A percentile compares a stretch with the other conserved stretches of the same genome.
Evolutionary conservation across 2,329 filamentous ascomycete species (phyloP).

Genomic region (Alternaria burnsii): DNA sequence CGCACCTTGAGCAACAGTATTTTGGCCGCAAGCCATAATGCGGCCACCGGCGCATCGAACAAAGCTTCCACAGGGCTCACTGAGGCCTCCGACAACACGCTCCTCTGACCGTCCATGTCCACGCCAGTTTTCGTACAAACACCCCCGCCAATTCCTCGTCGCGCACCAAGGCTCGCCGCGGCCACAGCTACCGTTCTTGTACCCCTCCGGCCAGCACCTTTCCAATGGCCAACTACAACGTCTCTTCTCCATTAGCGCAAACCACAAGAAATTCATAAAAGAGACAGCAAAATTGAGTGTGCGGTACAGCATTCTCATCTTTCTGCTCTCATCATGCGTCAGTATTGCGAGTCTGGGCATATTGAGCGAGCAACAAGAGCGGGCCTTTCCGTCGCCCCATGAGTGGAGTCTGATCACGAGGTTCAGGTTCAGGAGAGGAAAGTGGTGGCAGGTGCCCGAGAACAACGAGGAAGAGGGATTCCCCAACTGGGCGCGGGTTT

Average conservation of each 20-base stretch:
- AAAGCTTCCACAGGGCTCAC: slow-evolving; percentile 36
- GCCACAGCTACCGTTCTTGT: slow-evolving; percentile 72
- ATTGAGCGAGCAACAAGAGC: slow-evolving; percentile 78
- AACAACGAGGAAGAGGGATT: slow-evolving; percentile 66
- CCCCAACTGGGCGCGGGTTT: slow-evolving; percentile 76
- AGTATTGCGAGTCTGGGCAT: slow-evolving; percentile 70
- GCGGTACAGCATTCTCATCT: slow-evolving; percentile 73
- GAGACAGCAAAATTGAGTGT: slow-evolving; percentile 74
- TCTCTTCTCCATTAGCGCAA: slow-evolving; percentile 74
- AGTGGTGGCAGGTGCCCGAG: slow-evolving; percentile 57
- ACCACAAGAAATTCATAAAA: slow-evolving; percentile 74
- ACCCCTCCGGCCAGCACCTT: slow-evolving; percentile 58
- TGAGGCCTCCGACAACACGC: slow-evolving; percentile 30
- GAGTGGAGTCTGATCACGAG: slow-evolving; percentile 81
- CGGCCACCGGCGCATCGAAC: slow-evolving; percentile 38
- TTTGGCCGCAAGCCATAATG: slow-evolving; percentile 36
- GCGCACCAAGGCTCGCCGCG: slow-evolving; percentile 57
- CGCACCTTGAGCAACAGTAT: slow-evolving; percentile 17
- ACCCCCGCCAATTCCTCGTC: slow-evolving; percentile 60
- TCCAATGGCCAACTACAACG: slow-evolving; percentile 64
- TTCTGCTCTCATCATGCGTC: slow-evolving; percentile 68
- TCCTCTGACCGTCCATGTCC: slow-evolving; percentile 31
- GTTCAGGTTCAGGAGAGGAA: slow-evolving; percentile 69
- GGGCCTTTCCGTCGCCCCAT: slow-evolving; percentile 78
- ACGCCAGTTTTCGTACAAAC: slow-evolving; percentile 68